Conservation (phyloP, 306 rosid species). For the Trifolium repens region DNA sequence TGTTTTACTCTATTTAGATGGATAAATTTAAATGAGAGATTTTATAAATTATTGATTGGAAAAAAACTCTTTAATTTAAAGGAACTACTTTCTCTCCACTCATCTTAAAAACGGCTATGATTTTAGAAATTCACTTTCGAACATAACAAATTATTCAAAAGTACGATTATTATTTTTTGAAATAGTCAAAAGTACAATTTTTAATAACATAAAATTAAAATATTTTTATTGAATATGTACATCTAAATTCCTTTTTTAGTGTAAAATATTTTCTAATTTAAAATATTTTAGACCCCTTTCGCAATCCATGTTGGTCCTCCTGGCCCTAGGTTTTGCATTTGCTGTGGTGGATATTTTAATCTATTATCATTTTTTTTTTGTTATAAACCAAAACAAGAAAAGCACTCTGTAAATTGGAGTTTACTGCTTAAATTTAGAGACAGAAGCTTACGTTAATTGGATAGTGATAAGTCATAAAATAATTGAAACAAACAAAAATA, state of each 20-base stretch:
- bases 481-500: constrained; percentile 20
- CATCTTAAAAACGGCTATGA: background rate
- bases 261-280: background rate
- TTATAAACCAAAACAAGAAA: constrained; percentile 15
- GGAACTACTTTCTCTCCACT: constrained; percentile 12
- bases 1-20: no score
- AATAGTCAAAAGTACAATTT: background rate
- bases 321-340: constrained; percentile 36
- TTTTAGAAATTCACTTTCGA: no score
- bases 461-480: background rate
- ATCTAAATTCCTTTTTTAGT: background rate
- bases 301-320: background rate
- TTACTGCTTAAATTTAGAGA: constrained; percentile 1
- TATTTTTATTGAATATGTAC: background rate
- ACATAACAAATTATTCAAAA: no score
- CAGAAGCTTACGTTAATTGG: constrained; percentile 6
- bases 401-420: background rate
- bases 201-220: background rate
- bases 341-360: constrained; percentile 15
- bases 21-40: no score
- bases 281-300: background rate
- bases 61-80: background rate
- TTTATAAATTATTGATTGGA: no score
- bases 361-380: background rate
- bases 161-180: no score